phyloP scores from a whole-genome alignment of 2,329 filamentous ascomycete species.

The Botrytis tulipae region DNA sequence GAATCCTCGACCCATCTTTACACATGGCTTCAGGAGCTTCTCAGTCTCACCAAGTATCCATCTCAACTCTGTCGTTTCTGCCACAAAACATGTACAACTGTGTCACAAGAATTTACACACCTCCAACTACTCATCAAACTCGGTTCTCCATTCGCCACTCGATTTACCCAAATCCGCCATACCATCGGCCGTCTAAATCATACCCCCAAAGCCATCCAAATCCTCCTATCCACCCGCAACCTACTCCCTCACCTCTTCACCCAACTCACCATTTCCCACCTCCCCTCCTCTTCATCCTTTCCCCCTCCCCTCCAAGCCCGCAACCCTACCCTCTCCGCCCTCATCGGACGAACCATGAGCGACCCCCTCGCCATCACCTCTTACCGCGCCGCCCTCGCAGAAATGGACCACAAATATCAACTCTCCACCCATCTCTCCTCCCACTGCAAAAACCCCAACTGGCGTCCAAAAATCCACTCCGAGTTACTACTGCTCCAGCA shows the following conservation, averaged over 20 bases:
- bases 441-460: constrained; percentile 37
- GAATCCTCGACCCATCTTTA: not conserved
- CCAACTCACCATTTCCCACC: not conserved
- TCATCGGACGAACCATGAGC: constrained; percentile 5
- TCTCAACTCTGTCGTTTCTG: not conserved
- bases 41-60: not conserved
- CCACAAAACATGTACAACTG: not conserved
- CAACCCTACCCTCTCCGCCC: not conserved
- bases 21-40: not conserved
- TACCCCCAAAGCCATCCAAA: not conserved
- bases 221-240: not conserved
- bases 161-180: not conserved
- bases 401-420: constrained; percentile 17
- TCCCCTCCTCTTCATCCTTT: not conserved
- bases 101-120: not conserved
- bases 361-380: constrained; percentile 68
- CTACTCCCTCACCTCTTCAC: not conserved
- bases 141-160: not conserved
- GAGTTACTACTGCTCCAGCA: not conserved
- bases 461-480: not conserved
- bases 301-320: not conserved
- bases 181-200: not conserved
- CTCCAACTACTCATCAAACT: not conserved
- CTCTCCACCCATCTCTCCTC: constrained; percentile 29
- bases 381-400: constrained; percentile 88